Evolutionary conservation across 148 eudicot genomes (phyloP).

Genomic region (Rhododendron ferrugineum): DNA sequence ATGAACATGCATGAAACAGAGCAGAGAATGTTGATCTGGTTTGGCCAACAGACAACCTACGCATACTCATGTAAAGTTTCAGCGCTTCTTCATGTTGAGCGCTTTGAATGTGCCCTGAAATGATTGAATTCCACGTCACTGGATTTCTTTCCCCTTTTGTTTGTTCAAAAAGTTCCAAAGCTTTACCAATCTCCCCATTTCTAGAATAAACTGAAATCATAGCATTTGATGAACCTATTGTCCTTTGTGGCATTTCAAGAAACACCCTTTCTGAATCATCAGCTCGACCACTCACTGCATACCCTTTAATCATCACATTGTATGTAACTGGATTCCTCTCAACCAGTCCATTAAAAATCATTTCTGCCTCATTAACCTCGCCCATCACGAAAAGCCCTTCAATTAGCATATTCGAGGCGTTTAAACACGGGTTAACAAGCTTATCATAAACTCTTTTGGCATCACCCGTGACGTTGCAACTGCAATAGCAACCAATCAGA

Average conservation of each 20-base stretch:
- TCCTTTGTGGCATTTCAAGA: constrained; percentile 29
- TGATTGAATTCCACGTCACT: constrained; percentile 56
- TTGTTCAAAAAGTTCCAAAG: constrained; percentile 44
- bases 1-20: constrained; percentile 43
- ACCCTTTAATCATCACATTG: constrained; percentile 50
- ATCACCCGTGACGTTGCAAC: constrained; percentile 23
- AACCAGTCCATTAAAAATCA: constrained; percentile 21
- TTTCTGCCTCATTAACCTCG: constrained; percentile 41
- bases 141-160: constrained; percentile 30
- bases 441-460: constrained; percentile 27
- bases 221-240: constrained; percentile 32
- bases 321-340: constrained; percentile 32
- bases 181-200: constrained; percentile 37
- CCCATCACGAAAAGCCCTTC: constrained; percentile 28
- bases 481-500: constrained; percentile 33
- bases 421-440: constrained; percentile 13
- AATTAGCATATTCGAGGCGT: constrained; percentile 29
- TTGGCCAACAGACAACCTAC: constrained; percentile 27
- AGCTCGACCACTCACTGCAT: constrained; percentile 30
- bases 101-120: constrained; percentile 38
- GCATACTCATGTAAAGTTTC: constrained; percentile 33
- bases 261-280: constrained; percentile 35
- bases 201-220: constrained; percentile 42
- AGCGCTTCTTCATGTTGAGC: constrained; percentile 45
- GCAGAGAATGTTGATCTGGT: constrained; percentile 51